These are phyloP conservation scores for Leccinum aurantiacum DNA, from an alignment of 768 basidiomycete genomes.

Conservation along the genomic window DNA sequence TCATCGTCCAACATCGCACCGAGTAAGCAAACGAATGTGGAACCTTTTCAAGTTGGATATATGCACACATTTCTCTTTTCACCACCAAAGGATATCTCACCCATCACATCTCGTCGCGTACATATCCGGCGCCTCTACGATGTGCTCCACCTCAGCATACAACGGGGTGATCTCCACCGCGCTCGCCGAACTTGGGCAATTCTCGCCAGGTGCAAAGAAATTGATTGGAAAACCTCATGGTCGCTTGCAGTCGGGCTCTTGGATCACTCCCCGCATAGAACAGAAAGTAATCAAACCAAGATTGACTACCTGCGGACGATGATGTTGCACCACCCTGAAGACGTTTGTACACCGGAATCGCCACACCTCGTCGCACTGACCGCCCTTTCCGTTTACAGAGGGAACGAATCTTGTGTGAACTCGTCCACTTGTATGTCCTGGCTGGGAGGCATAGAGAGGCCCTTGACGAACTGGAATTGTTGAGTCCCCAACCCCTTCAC, in stretches of 20 bases:
- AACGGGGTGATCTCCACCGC: slow-evolving; percentile 59
- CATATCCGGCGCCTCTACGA: slow-evolving; percentile 78
- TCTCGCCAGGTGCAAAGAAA: slow-evolving; percentile 73
- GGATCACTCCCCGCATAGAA: slow-evolving; percentile 32
- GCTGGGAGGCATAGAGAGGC: slow-evolving; percentile 63
- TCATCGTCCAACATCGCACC: slow-evolving; percentile 64
- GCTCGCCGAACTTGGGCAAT: slow-evolving; percentile 75
- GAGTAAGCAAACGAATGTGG: neutral
- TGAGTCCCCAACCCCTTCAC: slow-evolving; percentile 25
- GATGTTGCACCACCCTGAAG: slow-evolving; percentile 67
- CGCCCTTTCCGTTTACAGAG: slow-evolving; percentile 44
- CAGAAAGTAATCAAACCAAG: slow-evolving; percentile 34
- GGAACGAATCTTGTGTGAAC: slow-evolving; percentile 71
- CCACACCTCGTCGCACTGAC: slow-evolving; percentile 16
- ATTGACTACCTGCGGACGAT: slow-evolving; percentile 65
- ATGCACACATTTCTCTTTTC: slow-evolving; percentile 61
- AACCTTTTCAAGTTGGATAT: neutral
- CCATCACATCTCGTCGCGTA: slow-evolving; percentile 58
- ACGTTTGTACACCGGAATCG: slow-evolving; percentile 46
- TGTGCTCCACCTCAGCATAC: slow-evolving; percentile 67
- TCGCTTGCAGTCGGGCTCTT: slow-evolving; percentile 61
- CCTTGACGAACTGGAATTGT: slow-evolving; percentile 86
- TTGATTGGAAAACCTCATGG: slow-evolving; percentile 76
- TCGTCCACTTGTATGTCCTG: slow-evolving; percentile 66
- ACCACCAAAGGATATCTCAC: slow-evolving; percentile 48